Evolutionary conservation across 192 early-diverging fungal genomes (phyloP), one percentile per base, ranked within the genome.

Genomic region (Backusella tarrabulga): DNA sequence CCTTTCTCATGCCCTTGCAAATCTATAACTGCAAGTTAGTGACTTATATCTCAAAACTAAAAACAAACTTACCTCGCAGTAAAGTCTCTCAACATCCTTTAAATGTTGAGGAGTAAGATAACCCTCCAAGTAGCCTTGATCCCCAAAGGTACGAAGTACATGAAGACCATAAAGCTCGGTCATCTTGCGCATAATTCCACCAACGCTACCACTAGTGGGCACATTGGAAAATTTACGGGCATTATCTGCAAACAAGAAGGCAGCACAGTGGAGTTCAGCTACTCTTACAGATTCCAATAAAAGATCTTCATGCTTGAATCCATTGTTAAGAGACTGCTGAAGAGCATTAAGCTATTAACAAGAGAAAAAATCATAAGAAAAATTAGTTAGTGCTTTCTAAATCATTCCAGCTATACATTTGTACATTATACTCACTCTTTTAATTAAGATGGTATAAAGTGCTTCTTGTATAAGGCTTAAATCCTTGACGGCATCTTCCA

Each of bases 31-130:
- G 34, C 14, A 68, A 68, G 34, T 73, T 41, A 50, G 17, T 21
- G 15, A 36, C 6, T 50, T 17, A 50, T n/a, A 50, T 56, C 7
- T n/a, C 23, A 26, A 32, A 29, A n/a, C 1, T n/a, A 12, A 56
- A 50, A n/a, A 50, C 21, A 50, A 50, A n/a, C 46, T 71, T 72
- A 76, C 72, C 38, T 77, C 66, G 46, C 70, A 71, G 35, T 83
- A 80, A 41, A 74, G 26, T 9, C 76, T 79, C n/a, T 84, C 81
- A 50, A 90, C 50, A 21, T 68, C 56, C 21, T 84, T 83, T 29
- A 82, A 83, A 26, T 88, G 87, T 0, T 78, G 72, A 54, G 80
- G 77, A 36, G 74, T 79, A 35, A 89, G 82, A 77, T 86, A 90
- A 9, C 85, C 88, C 71, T 87, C 85, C 77, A 85, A 81, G 41